Conservation (phyloP, 73 alveolate genomes). For the Stentor roeselii region DNA sequence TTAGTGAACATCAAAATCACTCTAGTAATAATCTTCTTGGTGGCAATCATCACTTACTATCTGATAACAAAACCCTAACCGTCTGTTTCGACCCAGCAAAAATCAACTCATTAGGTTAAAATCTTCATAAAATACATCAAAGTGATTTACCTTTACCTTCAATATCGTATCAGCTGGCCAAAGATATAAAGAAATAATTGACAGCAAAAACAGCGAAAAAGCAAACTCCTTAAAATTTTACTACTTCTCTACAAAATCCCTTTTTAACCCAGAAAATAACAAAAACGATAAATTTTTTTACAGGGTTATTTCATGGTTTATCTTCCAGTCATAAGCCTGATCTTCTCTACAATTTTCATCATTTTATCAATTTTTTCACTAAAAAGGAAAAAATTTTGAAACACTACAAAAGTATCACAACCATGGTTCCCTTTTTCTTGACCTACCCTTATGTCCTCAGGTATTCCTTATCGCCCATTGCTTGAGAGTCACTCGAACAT, state of each 20-base stretch:
- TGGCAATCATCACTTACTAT: conserved; percentile 24
- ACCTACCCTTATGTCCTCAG: not conserved
- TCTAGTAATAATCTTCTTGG: not conserved
- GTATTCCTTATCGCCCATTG: not conserved
- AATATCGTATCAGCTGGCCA: too few species aligned
- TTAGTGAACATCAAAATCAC: conserved; percentile 25
- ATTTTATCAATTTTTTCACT: not conserved
- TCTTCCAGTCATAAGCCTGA: not conserved
- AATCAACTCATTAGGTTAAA: conserved; percentile 31
- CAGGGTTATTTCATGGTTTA: not conserved
- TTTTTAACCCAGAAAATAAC: not conserved
- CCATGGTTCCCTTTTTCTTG: not conserved
- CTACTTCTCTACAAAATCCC: not conserved
- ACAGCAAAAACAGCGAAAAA: not conserved
- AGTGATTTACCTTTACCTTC: too few species aligned
- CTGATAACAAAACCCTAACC: conserved; percentile 28
- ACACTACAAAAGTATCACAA: too few species aligned
- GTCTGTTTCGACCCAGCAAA: conserved; percentile 36
- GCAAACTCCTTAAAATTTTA: not conserved
- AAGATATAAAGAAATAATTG: too few species aligned
- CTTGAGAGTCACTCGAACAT: not conserved
- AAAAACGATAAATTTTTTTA: not conserved
- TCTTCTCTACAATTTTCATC: not conserved
- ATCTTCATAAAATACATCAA: conserved; percentile 49
- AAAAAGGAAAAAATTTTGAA: too few species aligned